Conservation (phyloP, 352 stramenopile species). For the Globisporangium heterothallicum region DNA sequence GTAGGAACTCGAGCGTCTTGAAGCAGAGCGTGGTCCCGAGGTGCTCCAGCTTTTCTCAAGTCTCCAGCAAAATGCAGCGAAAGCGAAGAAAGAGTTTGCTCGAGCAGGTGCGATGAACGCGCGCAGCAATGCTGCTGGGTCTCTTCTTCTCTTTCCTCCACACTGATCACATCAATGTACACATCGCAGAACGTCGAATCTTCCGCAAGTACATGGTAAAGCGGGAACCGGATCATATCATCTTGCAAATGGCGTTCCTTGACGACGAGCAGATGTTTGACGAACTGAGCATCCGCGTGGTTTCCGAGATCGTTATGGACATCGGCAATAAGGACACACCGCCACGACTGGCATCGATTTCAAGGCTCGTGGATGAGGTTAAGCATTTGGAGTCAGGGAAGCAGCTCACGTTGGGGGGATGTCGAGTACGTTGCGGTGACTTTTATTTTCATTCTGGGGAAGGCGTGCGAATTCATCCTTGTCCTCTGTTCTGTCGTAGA, state of each 20-base stretch:
- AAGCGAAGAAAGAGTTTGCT: slow-evolving; percentile 49
- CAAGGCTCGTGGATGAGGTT: slow-evolving; percentile 38
- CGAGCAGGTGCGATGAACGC: slow-evolving; percentile 17
- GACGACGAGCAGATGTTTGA: slow-evolving; percentile 54
- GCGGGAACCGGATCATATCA: slow-evolving; percentile 17
- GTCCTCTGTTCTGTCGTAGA: not conserved
- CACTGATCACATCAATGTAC: too few relatives aligned
- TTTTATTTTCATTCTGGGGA: not conserved
- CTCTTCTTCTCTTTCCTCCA: too few relatives aligned
- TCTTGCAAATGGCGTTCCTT: slow-evolving; percentile 38
- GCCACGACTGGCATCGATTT: slow-evolving; percentile 52
- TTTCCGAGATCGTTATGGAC: slow-evolving; percentile 44
- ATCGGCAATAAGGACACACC: slow-evolving; percentile 55
- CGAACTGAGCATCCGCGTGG: slow-evolving; percentile 55
- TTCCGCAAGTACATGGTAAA: slow-evolving; percentile 38
- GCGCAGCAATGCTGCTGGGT: not conserved
- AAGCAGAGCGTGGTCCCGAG: slow-evolving; percentile 28
- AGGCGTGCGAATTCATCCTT: not conserved
- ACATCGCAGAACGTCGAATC: slow-evolving; percentile 34
- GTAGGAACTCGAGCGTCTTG: slow-evolving; percentile 46
- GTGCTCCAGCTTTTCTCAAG: slow-evolving; percentile 36
- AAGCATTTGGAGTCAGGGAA: slow-evolving; percentile 51
- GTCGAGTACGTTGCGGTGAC: slow-evolving; percentile 36
- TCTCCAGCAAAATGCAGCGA: slow-evolving; percentile 40
- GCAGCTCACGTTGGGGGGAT: slow-evolving; percentile 60